A percentile compares a stretch with the other conserved stretches of the same genome.
Conservation (phyloP, 1,284 basidiomycete species). For the Erythrobasidium hasegawianum region DNA sequence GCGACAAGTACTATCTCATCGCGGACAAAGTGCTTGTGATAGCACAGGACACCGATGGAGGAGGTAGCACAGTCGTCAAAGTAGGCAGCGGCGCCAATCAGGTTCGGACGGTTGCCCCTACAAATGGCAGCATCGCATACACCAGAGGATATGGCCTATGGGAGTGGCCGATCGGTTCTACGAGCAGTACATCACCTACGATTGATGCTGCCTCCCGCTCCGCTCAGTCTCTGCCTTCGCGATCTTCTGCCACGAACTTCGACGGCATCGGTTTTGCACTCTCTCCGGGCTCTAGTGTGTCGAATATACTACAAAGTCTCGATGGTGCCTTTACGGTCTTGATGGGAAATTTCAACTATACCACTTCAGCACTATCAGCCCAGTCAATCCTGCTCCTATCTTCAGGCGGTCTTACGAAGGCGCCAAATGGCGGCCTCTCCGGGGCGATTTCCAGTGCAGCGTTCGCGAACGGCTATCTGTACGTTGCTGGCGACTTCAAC, state of each 20-base stretch:
- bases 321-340: slow-evolving; percentile 61
- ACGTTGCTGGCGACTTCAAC: slow-evolving; percentile 79
- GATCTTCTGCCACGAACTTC: slow-evolving; percentile 35
- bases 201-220: slow-evolving; percentile 1
- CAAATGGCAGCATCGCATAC: background rate
- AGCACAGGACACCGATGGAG: slow-evolving; percentile 28
- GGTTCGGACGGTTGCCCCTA: slow-evolving; percentile 2
- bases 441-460: slow-evolving; percentile 45
- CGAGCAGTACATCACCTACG: background rate
- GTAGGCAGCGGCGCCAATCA: slow-evolving; percentile 22
- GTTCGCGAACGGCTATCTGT: slow-evolving; percentile 56
- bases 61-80: slow-evolving; percentile 12
- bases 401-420: slow-evolving; percentile 48
- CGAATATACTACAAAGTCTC: slow-evolving; percentile 45
- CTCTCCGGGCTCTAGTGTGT: slow-evolving; percentile 50
- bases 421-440: slow-evolving; percentile 48
- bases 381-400: background rate
- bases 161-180: slow-evolving; percentile 13
- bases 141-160: slow-evolving; percentile 26
- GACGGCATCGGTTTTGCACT: slow-evolving; percentile 37
- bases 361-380: slow-evolving; percentile 26
- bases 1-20: slow-evolving; percentile 69
- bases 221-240: background rate
- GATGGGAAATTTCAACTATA: slow-evolving; percentile 66
- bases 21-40: slow-evolving; percentile 73